Evolutionary conservation across 2,329 filamentous ascomycete species (phyloP).

Genomic region (Gremmenia infestans): DNA sequence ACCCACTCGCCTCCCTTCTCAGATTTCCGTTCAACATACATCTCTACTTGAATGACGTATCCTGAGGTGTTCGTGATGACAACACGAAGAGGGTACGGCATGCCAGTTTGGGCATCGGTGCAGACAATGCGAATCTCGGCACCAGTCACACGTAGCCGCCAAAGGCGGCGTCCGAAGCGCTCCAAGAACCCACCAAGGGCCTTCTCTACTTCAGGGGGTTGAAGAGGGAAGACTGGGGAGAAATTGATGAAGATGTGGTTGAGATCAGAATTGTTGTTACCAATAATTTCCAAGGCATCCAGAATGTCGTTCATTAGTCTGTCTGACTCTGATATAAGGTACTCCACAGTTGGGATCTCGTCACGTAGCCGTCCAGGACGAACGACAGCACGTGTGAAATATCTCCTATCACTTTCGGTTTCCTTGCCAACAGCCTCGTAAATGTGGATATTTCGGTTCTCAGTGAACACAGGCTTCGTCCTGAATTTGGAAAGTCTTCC

Average conservation of each 20-base stretch:
- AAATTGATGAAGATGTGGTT: slow-evolving; percentile 99
- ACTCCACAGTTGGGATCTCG: slow-evolving; percentile 97
- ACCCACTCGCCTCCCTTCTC: slow-evolving; percentile 93
- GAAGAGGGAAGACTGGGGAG: slow-evolving; percentile 89
- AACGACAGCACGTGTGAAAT: slow-evolving; percentile 95
- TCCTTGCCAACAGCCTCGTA: slow-evolving; percentile 96
- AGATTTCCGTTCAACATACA: slow-evolving; percentile 96
- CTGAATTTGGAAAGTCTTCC: slow-evolving; percentile 92
- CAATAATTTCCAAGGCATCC: slow-evolving; percentile 95
- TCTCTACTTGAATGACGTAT: slow-evolving; percentile 94
- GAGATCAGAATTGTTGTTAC: slow-evolving; percentile 97
- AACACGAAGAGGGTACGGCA: slow-evolving; percentile 87
- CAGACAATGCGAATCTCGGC: slow-evolving; percentile 98
- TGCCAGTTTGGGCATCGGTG: slow-evolving; percentile 79
- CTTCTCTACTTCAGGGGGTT: slow-evolving; percentile 85
- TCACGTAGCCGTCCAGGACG: slow-evolving; percentile 90
- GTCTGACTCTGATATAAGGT: slow-evolving; percentile 95
- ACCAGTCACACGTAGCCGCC: slow-evolving; percentile 93
- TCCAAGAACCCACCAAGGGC: slow-evolving; percentile 93
- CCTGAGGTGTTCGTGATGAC: slow-evolving; percentile 98
- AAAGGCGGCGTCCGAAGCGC: slow-evolving; percentile 88
- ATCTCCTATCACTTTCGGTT: slow-evolving; percentile 93
- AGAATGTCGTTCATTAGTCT: slow-evolving; percentile 96
- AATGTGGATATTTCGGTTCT: slow-evolving; percentile 98
- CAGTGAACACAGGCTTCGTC: slow-evolving; percentile 96